Base-by-base conservation (phyloP, 169 alveolate genomes). In the Amoebophrya sp. region DNA sequence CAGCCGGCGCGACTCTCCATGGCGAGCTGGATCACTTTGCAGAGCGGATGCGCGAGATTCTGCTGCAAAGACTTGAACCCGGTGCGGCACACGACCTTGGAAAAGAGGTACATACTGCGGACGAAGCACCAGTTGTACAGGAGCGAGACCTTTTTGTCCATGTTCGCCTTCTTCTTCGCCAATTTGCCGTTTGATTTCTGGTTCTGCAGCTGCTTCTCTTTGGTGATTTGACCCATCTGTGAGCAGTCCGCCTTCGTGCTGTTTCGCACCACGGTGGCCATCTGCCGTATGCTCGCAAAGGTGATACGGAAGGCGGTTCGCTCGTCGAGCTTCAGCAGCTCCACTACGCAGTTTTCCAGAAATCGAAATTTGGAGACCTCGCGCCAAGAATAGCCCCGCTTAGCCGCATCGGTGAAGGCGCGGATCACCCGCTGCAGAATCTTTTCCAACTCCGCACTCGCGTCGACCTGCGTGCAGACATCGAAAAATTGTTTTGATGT, bases 131-230 rank as follows among this genome's bases (percentile, higher is more conserved):
- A 66, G 32, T 25, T 18, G 18, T 66, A 66, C 39, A 66, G 32
- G 10, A 66, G 29, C 1, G 7, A 2, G 32, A 66, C 83, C 35
- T 66, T 66, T 25, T 7, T 3, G 29, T 66, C 83, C 83, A 1
- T 66, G 35, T 25, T 66, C 83, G 83, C 83, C 35, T 66, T 66
- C 83, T 66, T 7, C 83, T 66, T 66, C 83, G 83, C 83, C 83
- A 66, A 25, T 25, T 66, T 66, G 12, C 83, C 83, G 38, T n/a
- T 25, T 0, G 38, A 0, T 66, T 66, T 66, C 32, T 66, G 83
- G 83, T 66, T 66, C 35, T 66, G 83, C 83, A 25, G 38, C 35
- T 66, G 83, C 83, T 66, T 66, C 83, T 66, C 83, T 25, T 25
- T 66, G 38, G 83, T 66, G 35, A 66, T 66, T 2, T 2, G 32